Evolutionary conservation across 1,284 basidiomycete species (phyloP).

Genomic region (Ceratorhiza oryzae-sativae): DNA sequence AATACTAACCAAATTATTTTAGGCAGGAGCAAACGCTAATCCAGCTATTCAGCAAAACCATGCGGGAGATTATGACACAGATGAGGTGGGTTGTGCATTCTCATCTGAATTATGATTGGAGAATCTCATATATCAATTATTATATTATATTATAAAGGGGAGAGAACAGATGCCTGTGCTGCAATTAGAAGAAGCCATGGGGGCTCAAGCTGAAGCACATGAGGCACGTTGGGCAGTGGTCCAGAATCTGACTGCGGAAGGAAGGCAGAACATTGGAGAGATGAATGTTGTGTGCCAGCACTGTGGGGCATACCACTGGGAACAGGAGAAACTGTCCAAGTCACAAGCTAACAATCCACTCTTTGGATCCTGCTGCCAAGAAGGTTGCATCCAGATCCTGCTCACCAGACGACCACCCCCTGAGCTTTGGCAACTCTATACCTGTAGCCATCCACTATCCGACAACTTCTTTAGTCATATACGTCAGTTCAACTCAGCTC

Average conservation of each 20-base stretch:
- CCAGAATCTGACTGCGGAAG: neutral
- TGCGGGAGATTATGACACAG: no score
- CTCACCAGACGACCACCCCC: neutral
- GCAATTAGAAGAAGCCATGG: neutral
- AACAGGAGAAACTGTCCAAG: neutral
- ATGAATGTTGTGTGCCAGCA: neutral
- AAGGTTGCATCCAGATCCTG: neutral
- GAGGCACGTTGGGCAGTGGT: neutral
- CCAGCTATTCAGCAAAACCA: no score
- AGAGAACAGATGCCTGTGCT: neutral
- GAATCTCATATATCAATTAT: no score
- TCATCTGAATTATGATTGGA: no score
- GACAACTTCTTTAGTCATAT: slow-evolving; percentile 20
- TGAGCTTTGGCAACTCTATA: neutral
- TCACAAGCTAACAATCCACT: neutral
- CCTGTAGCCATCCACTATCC: neutral
- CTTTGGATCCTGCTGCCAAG: neutral
- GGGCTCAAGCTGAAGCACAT: neutral
- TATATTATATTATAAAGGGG: neutral
- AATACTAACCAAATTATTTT: neutral
- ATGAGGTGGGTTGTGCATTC: no score
- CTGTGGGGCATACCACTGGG: slow-evolving; percentile 9
- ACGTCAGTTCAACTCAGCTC: slow-evolving; percentile 26
- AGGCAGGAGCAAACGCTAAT: neutral
- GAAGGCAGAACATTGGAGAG: neutral